Base-by-base conservation (phyloP, 2,329 filamentous ascomycete species). In the Aspergillus sergii region DNA sequence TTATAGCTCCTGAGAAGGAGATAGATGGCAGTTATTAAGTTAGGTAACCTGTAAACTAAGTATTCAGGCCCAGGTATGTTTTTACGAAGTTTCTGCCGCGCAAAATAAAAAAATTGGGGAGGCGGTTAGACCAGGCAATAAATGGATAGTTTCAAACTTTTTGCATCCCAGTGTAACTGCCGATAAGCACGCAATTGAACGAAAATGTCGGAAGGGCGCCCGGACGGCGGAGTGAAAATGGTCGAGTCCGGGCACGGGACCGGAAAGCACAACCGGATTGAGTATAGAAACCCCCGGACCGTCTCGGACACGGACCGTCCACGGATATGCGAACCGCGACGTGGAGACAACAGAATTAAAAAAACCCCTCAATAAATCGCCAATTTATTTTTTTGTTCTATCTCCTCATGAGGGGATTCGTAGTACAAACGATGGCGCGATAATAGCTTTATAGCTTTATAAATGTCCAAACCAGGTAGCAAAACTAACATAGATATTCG, bases 391-490 rank as follows among this genome's bases (percentile, higher is more conserved):
- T 54, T 30, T 30, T 16, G 30, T 23, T 54, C 0, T 9, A 26
- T 64, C 58, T 53, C 59, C 59, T 45, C 59, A 60, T 41, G 51
- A 60, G 59, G 59, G 53, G 59, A 23, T n/a, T 30, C 7, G 23
- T 50, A 19, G 14, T 50, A 30, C 46, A 9, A 10, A 26, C 6
- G 1, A 28, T 28, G 14, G 46, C 46, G 26, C 12, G 46, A 50
- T 50, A 19, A 30, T 50, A 8, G 26, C 8, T 26, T 3, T 16
- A 28, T 50, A 50, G 2, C 12, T 50, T 30, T 50, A 50, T 50
- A 50, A 50, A 50, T 8, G 23, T 10, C 2, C 23, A 12, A 30
- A 19, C 8, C 14, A 16, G 10, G 46, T 19, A 30, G 14, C 14
- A 30, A 19, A 50, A 50, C 16, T 30, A 23, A 8, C 23, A 9